A percentile compares a stretch with the other conserved stretches of the same genome.
Conservation (phyloP, 176 grass and related monocot species). For the Zea mays region DNA sequence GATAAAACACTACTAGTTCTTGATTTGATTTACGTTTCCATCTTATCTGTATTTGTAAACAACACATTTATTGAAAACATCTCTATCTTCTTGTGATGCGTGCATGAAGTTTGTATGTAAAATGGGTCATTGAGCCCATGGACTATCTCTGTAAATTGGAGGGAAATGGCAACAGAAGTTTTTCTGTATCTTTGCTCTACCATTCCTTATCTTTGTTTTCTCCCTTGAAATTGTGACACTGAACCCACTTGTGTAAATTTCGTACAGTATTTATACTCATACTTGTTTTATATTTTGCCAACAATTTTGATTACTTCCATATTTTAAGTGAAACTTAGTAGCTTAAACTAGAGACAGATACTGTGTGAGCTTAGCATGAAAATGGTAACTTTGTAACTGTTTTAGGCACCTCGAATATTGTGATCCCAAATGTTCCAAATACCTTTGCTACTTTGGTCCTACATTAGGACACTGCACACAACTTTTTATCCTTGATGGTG, state of each 20-base stretch:
- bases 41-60: constrained; percentile 26
- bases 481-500: neutral
- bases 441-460: constrained; percentile 8
- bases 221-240: neutral
- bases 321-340: neutral
- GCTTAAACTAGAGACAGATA: neutral
- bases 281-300: neutral
- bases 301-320: constrained; percentile 5
- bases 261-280: neutral
- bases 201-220: constrained; percentile 13
- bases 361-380: constrained; percentile 18
- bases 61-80: constrained; percentile 28
- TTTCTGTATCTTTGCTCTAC: neutral
- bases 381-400: constrained; percentile 1
- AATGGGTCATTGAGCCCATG: constrained; percentile 14
- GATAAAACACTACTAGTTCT: constrained; percentile 22
- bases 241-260: constrained; percentile 11
- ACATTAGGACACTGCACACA: neutral
- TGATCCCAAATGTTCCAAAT: neutral
- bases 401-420: neutral
- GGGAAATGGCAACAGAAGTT: neutral
- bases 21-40: constrained; percentile 17
- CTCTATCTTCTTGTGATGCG: neutral
- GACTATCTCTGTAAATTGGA: neutral
- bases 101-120: constrained; percentile 15